Evolutionary conservation across 2,329 filamentous ascomycete genomes (phyloP).

Genomic region (Lecanicillium sp.): DNA sequence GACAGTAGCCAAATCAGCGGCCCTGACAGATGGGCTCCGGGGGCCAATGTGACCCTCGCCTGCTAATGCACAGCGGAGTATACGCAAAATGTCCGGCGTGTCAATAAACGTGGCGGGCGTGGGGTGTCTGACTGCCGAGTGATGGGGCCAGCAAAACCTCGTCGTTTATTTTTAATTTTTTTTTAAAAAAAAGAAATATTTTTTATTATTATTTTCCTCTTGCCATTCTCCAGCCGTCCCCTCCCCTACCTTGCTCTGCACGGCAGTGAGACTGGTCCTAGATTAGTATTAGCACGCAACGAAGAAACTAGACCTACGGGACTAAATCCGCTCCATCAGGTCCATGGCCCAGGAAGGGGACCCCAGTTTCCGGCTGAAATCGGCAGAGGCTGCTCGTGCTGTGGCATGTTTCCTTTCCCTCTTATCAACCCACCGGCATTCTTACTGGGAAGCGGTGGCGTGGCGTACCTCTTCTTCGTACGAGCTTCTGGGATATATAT

Average conservation of each 20-base stretch:
- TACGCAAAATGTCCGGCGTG: background rate
- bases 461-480: background rate
- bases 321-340: conserved; percentile 10
- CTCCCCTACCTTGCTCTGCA: background rate
- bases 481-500: conserved; percentile 10
- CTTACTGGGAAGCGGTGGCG: conserved; percentile 5
- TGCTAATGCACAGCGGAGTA: conserved; percentile 5
- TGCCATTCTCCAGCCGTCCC: background rate
- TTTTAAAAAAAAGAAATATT: too few relatives aligned
- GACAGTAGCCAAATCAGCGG: background rate
- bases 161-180: background rate
- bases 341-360: conserved; percentile 1
- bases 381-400: conserved; percentile 4
- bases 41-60: conserved; percentile 2
- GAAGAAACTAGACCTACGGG: background rate
- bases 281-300: background rate
- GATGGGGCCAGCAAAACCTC: too few relatives aligned
- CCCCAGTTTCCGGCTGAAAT: conserved; percentile 13
- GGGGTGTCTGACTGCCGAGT: conserved; percentile 9
- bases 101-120: conserved; percentile 11
- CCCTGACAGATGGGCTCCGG: conserved; percentile 6
- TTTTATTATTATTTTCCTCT: background rate
- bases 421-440: conserved; percentile 1
- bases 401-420: conserved; percentile 6
- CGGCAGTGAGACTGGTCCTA: too few relatives aligned